Evolutionary conservation across 202 grass and related monocot genomes (phyloP), one percentile per base, ranked within the genome.

Genomic region (Miscanthus sacchariflorus): DNA sequence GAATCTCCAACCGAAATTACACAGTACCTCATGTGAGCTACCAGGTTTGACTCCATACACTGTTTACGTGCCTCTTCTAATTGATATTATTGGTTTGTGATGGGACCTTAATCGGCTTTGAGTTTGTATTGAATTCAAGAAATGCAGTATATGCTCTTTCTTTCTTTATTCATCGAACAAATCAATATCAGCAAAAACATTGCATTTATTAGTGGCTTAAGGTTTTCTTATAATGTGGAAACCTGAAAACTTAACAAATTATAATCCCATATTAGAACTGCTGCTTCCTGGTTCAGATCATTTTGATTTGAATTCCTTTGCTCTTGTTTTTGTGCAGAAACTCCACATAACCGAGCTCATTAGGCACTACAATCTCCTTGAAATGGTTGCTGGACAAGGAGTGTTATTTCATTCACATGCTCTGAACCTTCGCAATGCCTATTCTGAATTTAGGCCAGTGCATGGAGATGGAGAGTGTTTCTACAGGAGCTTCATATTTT

Each of bases 401-500:
- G 14, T 24, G 33, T 2, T 14, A 75, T 3, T 59, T 12, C 19
- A 50, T 68, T 23, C 63, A 12, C 59, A 86, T 50, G 74, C 61
- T 21, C 19, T 74, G 67, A n/a, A 14, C 10, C 88, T 90, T 81
- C 24, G 1, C 52, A 2, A 4, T 43, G 12, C 1, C 8, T 87
- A 79, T 79, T 87, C 43, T 19, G 56, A 2, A 83, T 74, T 90
- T 72, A 78, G 89, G 36, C 84, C 33, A 2, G 89, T 90, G 23
- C 12, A 2, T 67, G 74, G 79, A 83, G 89, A 90, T 54, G 84
- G 79, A 25, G 89, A 90, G 54, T 83, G 89, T 87, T 90, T 90
- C 74, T 83, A 90, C 35, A 87, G 89, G 79, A 87, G 89, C 79
- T 90, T 87, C 89, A 87, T 90, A 79, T 87, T 87, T 90, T 83